Base-by-base conservation (phyloP, 1,284 basidiomycete genomes). In the Mycena sp. region DNA sequence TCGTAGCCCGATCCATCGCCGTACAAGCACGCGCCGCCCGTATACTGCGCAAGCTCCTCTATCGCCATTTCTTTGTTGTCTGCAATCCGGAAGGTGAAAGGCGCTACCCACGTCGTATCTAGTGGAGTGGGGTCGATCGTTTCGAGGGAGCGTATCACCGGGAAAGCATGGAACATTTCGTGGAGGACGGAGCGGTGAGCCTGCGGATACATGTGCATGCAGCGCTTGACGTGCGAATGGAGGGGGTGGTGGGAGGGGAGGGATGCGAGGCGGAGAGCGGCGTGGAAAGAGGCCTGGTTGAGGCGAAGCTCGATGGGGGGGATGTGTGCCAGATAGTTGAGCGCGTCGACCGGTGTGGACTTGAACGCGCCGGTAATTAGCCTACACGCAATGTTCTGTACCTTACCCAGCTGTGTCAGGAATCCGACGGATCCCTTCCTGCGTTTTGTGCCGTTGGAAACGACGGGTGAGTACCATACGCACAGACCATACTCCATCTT, bases 1-100 rank as follows among this genome's bases (percentile, higher is more conserved):
- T 68, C 58, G 49, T 51, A 64, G 0, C 69, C 69, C 23, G 68
- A 69, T 3, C 68, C 66, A 28, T 68, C 69, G 0, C 58, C 51
- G 40, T 56, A 71, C 29, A 69, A 43, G 40, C 57, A 59, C 38
- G 17, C 32, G 11, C 58, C 45, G 14, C n/a, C 28, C 2, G 58
- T 49, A 16, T 55, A 40, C n/a, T 4, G 17, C 19, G 17, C 26
- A 26, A 43, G 29, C 23, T 45, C 35, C 28, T 30, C 30, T 6
- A 29, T 48, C 16, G 53, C 53, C n/a, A 57, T 64, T 5, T 44
- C 52, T 26, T 67, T 68, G 23, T 60, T 19, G 9, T 19, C 38
- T 23, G 32, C 66, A 11, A 67, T 56, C 23, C 23, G 43, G 6
- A 21, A 52, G 3, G 52, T 63, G 58, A 64, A 56, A 26, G 41